These are phyloP conservation scores for Mycena kentingensis DNA, from an alignment of 768 basidiomycete genomes.

Conservation along the genomic window DNA sequence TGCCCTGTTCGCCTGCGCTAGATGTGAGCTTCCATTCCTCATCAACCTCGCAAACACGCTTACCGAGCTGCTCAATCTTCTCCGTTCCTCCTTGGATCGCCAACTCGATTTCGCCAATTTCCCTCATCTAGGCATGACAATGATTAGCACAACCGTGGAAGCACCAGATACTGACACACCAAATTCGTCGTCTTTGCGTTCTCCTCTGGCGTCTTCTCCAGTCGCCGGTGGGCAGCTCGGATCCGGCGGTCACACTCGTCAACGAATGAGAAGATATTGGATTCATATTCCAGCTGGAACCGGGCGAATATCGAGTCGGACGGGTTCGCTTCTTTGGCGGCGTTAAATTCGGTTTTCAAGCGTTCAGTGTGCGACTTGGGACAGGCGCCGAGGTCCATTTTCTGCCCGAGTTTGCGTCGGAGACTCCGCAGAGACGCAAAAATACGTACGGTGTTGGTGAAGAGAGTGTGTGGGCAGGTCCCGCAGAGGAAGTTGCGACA, in stretches of 20 bases:
- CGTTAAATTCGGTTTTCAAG: constrained; percentile 86
- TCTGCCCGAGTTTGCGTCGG: constrained; percentile 47
- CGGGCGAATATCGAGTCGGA: constrained; percentile 79
- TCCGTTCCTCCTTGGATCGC: constrained; percentile 98
- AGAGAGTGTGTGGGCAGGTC: constrained; percentile 96
- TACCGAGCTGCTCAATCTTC: constrained; percentile 93
- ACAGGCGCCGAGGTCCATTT: constrained; percentile 99
- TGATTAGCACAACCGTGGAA: constrained; percentile 4
- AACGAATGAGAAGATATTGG: constrained; percentile 93
- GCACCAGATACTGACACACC: constrained; percentile 42
- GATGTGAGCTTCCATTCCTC: constrained; percentile 16
- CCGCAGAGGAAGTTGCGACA: constrained; percentile 98
- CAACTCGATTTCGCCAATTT: constrained; percentile 98
- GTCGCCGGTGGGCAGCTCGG: constrained; percentile 85
- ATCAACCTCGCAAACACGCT: constrained; percentile 28
- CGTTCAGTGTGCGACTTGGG: constrained; percentile 96
- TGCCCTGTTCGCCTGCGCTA: constrained; percentile 87
- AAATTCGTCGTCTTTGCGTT: constrained; percentile 98
- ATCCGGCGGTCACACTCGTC: constrained; percentile 99
- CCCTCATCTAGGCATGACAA: constrained; percentile 72
- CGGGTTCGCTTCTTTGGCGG: constrained; percentile 74
- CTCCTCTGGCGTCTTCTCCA: constrained; percentile 99
- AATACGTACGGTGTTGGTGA: constrained; percentile 90
- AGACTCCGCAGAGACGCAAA: background rate
- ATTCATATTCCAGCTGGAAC: constrained; percentile 95